Percentiles rank a stretch among this genome's conserved stretches.
phyloP scores from a whole-genome alignment of 305 asterid species.

The Fraxinus sp. region DNA sequence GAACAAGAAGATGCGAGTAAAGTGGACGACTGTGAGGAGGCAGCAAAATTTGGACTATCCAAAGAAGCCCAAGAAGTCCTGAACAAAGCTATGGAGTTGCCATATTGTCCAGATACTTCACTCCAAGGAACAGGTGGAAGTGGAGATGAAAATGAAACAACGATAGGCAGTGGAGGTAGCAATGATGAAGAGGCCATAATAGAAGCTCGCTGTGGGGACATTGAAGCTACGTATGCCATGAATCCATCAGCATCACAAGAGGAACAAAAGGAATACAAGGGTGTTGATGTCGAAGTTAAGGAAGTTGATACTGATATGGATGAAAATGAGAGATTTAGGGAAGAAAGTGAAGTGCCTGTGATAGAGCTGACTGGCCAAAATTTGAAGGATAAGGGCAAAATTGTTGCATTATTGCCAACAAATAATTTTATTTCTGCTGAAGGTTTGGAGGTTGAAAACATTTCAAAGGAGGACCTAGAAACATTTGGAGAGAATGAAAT shows the following conservation, averaged over 20 bases:
- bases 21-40: conserved; percentile 36
- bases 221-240: conserved; percentile 37
- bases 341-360: conserved; percentile 40
- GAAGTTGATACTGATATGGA: conserved; percentile 31
- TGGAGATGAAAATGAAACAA: conserved; percentile 36
- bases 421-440: conserved; percentile 29
- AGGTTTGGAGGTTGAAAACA: conserved; percentile 45
- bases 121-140: conserved; percentile 26
- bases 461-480: conserved; percentile 32
- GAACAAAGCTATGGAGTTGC: conserved; percentile 38
- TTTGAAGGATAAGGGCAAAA: conserved; percentile 72
- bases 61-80: conserved; percentile 37
- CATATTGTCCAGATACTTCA: conserved; percentile 33
- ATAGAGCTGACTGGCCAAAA: conserved; percentile 35
- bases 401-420: conserved; percentile 43
- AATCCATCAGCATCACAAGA: conserved; percentile 39
- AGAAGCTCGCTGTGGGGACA: conserved; percentile 43
- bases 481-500: conserved; percentile 45
- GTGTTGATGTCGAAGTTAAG: conserved; percentile 36
- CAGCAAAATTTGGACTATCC: conserved; percentile 35
- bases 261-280: conserved; percentile 44
- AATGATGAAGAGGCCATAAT: conserved; percentile 34
- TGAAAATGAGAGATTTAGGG: conserved; percentile 32
- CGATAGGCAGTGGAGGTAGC: conserved; percentile 33
- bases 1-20: conserved; percentile 38